Evolutionary conservation across 2,329 filamentous ascomycete species (phyloP), one percentile per base, ranked within the genome.

Genomic region (Acarospora socialis): DNA sequence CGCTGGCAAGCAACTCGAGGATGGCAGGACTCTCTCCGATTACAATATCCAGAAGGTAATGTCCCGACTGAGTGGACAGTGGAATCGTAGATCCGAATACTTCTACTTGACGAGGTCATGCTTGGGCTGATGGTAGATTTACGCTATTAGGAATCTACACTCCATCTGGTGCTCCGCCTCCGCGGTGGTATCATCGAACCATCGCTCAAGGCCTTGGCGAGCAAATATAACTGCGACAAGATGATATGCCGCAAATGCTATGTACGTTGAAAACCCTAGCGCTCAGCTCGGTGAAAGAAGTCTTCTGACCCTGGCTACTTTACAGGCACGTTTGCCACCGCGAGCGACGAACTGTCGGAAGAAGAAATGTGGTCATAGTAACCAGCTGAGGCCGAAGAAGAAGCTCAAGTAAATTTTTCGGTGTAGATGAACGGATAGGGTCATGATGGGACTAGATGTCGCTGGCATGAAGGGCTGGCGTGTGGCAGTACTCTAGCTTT

Each of bases 231-330:
- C 80, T 95, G 87, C 81, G 90, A 95, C 52, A 94, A 94, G 80
- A 87, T 87, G 80, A 93, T 95, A 68, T 95, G 90, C 83, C 87
- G 90, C 74, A 95, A 98, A 81, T 98, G 90, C 81, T 95, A 95
- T 68, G 83, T 90, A 77, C 53, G 80, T 77, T 36, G n/a, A n/a
- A n/a, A n/a, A n/a, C n/a, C n/a, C n/a, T n/a, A n/a, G n/a, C n/a
- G n/a, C n/a, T n/a, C n/a, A n/a, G n/a, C n/a, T n/a, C n/a, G n/a
- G n/a, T n/a, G n/a, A n/a, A n/a, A n/a, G n/a, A n/a, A n/a, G n/a
- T n/a, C n/a, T n/a, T n/a, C n/a, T n/a, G n/a, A n/a, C n/a, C n/a
- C 12, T 22, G 21, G 21, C 8, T 8, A 8, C 23, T 19, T 21
- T 30, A 39, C 34, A 71, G 64, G 71, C 73, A 46, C 86, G 87